Conservation (phyloP, 257 asterid species). For the Plantago ovata region DNA sequence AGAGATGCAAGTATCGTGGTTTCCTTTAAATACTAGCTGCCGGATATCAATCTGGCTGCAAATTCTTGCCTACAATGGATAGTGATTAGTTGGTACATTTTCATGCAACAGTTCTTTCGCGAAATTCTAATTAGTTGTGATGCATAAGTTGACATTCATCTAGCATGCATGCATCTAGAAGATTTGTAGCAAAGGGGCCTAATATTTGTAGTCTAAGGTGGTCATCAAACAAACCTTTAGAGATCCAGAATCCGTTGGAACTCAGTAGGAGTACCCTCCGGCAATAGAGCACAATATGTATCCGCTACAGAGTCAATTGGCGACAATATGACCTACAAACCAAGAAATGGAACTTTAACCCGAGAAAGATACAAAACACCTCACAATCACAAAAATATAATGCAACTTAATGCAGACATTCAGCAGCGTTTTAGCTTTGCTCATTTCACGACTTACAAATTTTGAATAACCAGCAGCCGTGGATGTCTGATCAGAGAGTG, state of each 20-base stretch:
- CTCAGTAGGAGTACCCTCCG: conserved; percentile 89
- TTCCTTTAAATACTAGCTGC: too few relatives aligned
- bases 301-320: conserved; percentile 98
- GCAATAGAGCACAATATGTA: conserved; percentile 93
- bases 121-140: too few relatives aligned
- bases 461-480: conserved; percentile 90
- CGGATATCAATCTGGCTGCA: too few relatives aligned
- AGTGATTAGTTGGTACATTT: too few relatives aligned
- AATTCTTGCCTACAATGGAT: too few relatives aligned
- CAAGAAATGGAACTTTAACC: conserved; percentile 17
- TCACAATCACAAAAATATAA: not conserved
- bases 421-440: conserved; percentile 98
- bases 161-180: too few relatives aligned
- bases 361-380: conserved; percentile 9
- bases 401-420: conserved; percentile 43
- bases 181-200: too few relatives aligned
- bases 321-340: conserved; percentile 81
- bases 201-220: not conserved
- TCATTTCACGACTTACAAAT: conserved; percentile 95
- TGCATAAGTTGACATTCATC: too few relatives aligned
- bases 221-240: conserved; percentile 59
- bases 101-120: too few relatives aligned
- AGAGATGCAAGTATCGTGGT: not conserved
- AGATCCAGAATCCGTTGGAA: conserved; percentile 94
- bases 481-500: conserved; percentile 53